Conservation (phyloP, 2,329 filamentous ascomycete genomes). For the Fusarium xyrophilum region DNA sequence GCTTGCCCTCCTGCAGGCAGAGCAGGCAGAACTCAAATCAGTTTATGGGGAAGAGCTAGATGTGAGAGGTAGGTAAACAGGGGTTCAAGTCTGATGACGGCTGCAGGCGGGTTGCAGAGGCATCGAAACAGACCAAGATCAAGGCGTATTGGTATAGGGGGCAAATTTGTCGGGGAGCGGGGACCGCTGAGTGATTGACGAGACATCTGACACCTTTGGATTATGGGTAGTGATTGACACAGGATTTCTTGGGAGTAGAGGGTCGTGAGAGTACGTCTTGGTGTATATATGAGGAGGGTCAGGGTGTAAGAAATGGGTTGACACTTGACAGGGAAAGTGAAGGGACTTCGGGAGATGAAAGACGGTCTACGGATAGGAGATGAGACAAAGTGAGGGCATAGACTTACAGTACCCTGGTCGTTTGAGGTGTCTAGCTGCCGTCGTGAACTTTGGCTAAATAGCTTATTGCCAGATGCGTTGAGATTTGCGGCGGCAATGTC, state of each 20-base stretch:
- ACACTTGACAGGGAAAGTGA: constrained; percentile 9
- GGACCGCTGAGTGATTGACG: constrained; percentile 30
- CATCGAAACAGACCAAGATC: constrained; percentile 34
- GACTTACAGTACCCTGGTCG: constrained; percentile 30
- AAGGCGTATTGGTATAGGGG: constrained; percentile 27
- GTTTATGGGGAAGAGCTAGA: constrained; percentile 39
- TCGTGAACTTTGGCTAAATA: constrained; percentile 26
- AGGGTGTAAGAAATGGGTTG: constrained; percentile 14
- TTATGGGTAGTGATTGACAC: constrained; percentile 20
- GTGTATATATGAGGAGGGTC: neutral
- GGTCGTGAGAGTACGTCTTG: neutral
- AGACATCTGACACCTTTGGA: constrained; percentile 29
- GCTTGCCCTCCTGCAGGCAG: constrained; percentile 36
- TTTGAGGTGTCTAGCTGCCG: constrained; percentile 23
- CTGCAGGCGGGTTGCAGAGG: constrained; percentile 32
- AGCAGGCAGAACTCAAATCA: constrained; percentile 34
- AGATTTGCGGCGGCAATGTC: constrained; percentile 15
- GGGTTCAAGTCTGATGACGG: constrained; percentile 35
- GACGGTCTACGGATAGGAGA: constrained; percentile 2
- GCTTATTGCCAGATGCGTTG: constrained; percentile 26
- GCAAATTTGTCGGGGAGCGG: constrained; percentile 31
- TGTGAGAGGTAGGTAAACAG: constrained; percentile 25
- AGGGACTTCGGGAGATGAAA: constrained; percentile 3
- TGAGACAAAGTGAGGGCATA: constrained; percentile 9
- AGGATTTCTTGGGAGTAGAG: constrained; percentile 2